phyloP scores from a whole-genome alignment of 306 rosid species.

The Citrullus amarus region DNA sequence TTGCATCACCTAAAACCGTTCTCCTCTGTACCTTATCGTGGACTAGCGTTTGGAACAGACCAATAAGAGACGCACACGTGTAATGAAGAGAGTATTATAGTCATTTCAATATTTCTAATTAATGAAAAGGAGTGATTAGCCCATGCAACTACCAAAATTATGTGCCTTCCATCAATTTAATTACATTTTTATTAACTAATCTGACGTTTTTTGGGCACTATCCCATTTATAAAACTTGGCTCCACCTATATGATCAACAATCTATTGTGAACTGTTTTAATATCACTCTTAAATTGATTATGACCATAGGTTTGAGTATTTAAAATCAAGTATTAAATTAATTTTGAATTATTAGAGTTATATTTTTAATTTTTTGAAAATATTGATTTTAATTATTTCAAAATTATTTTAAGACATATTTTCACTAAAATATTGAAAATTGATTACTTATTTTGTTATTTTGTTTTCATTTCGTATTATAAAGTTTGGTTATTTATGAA shows the following conservation, averaged over 20 bases:
- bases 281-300: too few relatives aligned
- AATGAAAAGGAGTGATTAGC: constrained; percentile 3
- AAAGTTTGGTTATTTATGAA: too few relatives aligned
- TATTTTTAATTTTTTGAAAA: too few relatives aligned
- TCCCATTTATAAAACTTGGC: neutral
- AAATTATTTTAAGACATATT: too few relatives aligned
- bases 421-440: too few relatives aligned
- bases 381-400: too few relatives aligned
- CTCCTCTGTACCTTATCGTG: neutral
- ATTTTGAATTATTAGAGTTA: too few relatives aligned
- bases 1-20: neutral
- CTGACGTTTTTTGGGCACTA: neutral
- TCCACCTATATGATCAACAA: neutral
- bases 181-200: neutral
- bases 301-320: too few relatives aligned
- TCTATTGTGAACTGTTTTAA: neutral
- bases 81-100: neutral
- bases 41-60: neutral
- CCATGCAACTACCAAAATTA: constrained; percentile 4
- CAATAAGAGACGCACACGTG: neutral
- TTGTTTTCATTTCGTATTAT: too few relatives aligned
- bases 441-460: too few relatives aligned
- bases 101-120: neutral
- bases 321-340: too few relatives aligned
- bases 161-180: neutral